These are phyloP conservation scores for Penicillium goetzii DNA, from an alignment of 495 filamentous ascomycete species.

Conservation along the genomic window DNA sequence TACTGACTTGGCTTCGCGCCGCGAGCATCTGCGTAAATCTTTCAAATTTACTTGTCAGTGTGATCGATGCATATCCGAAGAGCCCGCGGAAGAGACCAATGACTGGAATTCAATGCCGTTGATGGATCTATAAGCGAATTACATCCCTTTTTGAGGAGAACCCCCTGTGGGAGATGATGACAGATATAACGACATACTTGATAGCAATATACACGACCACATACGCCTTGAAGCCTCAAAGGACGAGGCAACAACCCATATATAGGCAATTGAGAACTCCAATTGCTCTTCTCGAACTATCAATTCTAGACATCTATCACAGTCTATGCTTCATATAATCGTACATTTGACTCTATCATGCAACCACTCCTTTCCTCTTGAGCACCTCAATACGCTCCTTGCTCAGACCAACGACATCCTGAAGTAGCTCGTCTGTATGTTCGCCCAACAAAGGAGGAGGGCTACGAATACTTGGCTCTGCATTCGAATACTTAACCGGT, in stretches of 20 bases:
- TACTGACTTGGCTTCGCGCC: conserved; percentile 28
- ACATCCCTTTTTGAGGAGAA: neutral
- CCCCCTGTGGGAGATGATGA: neutral
- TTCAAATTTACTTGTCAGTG: conserved; percentile 44
- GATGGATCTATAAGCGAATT: conserved; percentile 17
- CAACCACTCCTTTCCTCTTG: conserved; percentile 17
- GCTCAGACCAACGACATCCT: conserved; percentile 1
- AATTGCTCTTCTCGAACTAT: neutral
- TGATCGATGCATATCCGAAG: conserved; percentile 37
- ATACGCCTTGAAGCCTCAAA: neutral
- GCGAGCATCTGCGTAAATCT: conserved; percentile 35
- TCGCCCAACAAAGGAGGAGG: conserved; percentile 84
- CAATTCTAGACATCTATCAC: neutral
- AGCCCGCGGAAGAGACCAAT: conserved; percentile 15
- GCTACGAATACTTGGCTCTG: conserved; percentile 59
- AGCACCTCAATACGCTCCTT: conserved; percentile 9
- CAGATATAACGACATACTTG: neutral
- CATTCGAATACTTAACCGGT: conserved; percentile 89
- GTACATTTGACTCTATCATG: conserved; percentile 11
- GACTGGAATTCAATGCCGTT: conserved; percentile 27
- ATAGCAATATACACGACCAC: neutral
- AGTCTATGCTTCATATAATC: neutral
- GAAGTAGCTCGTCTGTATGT: conserved; percentile 78
- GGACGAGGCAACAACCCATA: neutral
- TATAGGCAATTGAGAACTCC: neutral